Evolutionary conservation across 139 green algal genomes (phyloP), one percentile per base, ranked within the genome.

Genomic region (Chlorella ohadii): DNA sequence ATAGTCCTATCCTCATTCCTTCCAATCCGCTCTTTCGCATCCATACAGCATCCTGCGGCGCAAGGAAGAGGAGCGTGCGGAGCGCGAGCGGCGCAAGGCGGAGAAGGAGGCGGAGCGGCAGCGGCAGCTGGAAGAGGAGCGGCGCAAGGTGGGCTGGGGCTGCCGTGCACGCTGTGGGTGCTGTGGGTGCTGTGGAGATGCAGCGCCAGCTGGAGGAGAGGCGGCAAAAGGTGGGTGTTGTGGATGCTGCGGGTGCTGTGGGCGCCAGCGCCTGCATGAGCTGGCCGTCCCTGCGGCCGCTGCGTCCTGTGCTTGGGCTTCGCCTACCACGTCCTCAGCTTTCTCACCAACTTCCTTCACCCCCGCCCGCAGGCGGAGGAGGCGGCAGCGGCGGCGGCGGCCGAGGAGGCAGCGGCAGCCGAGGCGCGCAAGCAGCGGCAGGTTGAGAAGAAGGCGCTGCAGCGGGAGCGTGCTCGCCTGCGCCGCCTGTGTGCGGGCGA

Each of bases 381-480:
- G 78, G 90, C 82, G 56, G 84, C 80, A 57, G 86, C 68, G 13
- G 73, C 79, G 34, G 88, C 89, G 59, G 92, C 93, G 63, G 84
- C 82, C 12, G 87, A 85, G 55, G 86, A 84, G 34, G 82, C 85
- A 44, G 86, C 83, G 31, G 87, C 86, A 17, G 87, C 84, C 31
- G 89, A 87, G 55, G 90, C 90, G 4, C 94, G 93, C 73, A 95
- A 95, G 84, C 66, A 87, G 33, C 86, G 92, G 7, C 94, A 98
- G 72, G 87, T 85, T 51, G 95, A 96, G 67, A 98, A 98, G 91
- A 95, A 95, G 90, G 82, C 86, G 38, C 70, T 95, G 67, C 95
- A 98, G 90, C 94, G 95, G 87, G 90, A 98, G 89, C 90, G 96
- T 22, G 85, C 92, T 71, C 84, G 88, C 51, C 88, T 98, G 80